Evolutionary conservation across 495 filamentous ascomycete genomes (phyloP), one percentile per base, ranked within the genome.

Genomic region (Podospora bellae-mahoneyi): DNA sequence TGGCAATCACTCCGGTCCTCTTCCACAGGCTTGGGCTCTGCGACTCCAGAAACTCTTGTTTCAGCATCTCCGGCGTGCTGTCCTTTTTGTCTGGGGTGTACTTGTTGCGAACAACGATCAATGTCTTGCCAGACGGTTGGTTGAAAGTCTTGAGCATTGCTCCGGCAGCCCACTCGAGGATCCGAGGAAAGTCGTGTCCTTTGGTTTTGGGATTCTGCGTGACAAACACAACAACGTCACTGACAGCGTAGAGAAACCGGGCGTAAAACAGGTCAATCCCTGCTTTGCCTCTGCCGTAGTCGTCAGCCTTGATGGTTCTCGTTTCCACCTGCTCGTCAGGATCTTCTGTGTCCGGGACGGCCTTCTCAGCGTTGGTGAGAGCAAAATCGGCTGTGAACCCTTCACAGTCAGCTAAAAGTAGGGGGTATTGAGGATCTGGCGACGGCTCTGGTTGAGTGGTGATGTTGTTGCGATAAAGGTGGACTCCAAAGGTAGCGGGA

Each of bases 81-180:
- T 26, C 15, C 6, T 1, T 5, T 20, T 58, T n/a, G n/a, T 58
- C 55, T 2, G 55, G 55, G 2, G 55, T 20, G 55, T 20, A 58
- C 19, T 58, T 66, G 54, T 66, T 66, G 28, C 27, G 5, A 3
- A 66, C 64, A 4, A 66, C 57, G n/a, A 66, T 60, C 20, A 66
- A 55, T 5, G 64, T 66, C 55, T 66, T 66, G 1, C 64, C n/a
- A n/a, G 64, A 27, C 1, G 64, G 64, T 30, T 66, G 64, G 30
- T 66, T 66, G 54, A 58, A 66, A 3, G 64, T 58, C 54, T 66
- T 66, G 26, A 58, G 53, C 19, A 66, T 39, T 1, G 64, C 64
- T 9, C 53, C 55, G 18, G 64, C 53, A 28, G 64, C 64, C 64
- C 64, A 66, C 27, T 66, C 64, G 15, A 66, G 64, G 54, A 66